phyloP scores from a whole-genome alignment of 345 rosid species.

The Citrus mangshanensis region DNA sequence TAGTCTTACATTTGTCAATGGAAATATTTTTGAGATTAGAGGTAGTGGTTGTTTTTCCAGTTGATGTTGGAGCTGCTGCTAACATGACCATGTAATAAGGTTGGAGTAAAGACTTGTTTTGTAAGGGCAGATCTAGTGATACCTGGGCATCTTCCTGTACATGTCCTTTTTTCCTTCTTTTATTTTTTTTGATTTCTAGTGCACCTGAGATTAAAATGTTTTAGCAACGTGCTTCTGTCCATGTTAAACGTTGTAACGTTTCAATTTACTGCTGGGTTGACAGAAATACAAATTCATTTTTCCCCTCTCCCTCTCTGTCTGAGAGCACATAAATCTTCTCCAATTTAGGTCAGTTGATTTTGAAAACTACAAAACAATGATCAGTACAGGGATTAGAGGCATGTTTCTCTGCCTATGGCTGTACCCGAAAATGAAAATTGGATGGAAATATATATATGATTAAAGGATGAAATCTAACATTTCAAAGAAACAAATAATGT shows the following conservation, averaged over 20 bases:
- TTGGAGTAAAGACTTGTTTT: not conserved
- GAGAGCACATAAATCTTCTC: not conserved
- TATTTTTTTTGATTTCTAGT: not conserved
- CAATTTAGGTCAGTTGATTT: not conserved
- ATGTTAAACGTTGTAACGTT: not conserved
- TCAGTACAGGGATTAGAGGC: conserved; percentile 51
- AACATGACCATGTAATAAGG: not conserved
- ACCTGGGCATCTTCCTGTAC: not conserved
- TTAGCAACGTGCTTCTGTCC: not conserved
- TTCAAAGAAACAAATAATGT: not conserved
- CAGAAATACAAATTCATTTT: not conserved
- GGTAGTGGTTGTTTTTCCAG: not conserved
- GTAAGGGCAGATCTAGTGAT: not conserved
- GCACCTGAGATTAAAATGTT: not conserved
- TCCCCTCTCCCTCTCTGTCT: not conserved
- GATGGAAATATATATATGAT: not conserved
- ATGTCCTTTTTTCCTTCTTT: not conserved
- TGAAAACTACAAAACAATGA: not conserved
- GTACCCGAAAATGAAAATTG: conserved; percentile 53
- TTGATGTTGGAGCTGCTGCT: not conserved
- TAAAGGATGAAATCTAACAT: not conserved
- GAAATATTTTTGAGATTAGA: not conserved
- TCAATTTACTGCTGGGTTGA: not conserved
- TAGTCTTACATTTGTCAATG: not conserved
- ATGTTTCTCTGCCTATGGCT: conserved; percentile 82